Evolutionary conservation across 192 early-diverging fungal species (phyloP).

Genomic region (Obelidium mucronatum): DNA sequence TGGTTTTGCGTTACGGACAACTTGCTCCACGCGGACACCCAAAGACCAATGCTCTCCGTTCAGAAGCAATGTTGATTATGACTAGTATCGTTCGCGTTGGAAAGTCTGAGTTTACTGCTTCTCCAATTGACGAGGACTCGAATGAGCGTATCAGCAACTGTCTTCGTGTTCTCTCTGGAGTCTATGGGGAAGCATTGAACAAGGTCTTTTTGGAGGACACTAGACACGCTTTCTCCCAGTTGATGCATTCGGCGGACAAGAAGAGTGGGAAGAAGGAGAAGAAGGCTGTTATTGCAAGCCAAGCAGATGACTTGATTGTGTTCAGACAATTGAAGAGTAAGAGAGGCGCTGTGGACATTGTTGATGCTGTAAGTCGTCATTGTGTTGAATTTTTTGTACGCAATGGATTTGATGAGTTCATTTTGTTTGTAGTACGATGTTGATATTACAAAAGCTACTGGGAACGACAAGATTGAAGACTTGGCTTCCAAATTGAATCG

Average conservation of each 20-base stretch:
- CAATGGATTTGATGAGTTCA: background rate
- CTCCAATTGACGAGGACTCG: constrained; percentile 97
- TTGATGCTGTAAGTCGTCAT: constrained; percentile 60
- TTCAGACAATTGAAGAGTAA: constrained; percentile 88
- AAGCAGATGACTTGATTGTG: constrained; percentile 87
- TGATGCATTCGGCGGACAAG: constrained; percentile 74
- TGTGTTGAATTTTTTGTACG: background rate
- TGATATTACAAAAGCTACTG: constrained; percentile 91
- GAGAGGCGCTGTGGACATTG: constrained; percentile 65
- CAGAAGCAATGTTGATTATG: constrained; percentile 99
- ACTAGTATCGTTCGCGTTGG: constrained; percentile 93
- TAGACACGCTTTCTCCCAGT: constrained; percentile 67
- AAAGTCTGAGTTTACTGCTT: constrained; percentile 81
- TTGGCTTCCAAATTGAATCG: constrained; percentile 91
- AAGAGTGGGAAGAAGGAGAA: constrained; percentile 63
- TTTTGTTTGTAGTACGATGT: constrained; percentile 70
- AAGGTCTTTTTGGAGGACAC: constrained; percentile 70
- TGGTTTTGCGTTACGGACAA: constrained; percentile 78
- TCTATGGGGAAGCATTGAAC: constrained; percentile 53
- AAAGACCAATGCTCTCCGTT: constrained; percentile 80
- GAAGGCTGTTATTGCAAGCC: constrained; percentile 60
- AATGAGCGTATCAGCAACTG: constrained; percentile 90
- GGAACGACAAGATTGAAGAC: constrained; percentile 67
- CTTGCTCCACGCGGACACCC: constrained; percentile 27
- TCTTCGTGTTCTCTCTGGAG: constrained; percentile 59